Conservation (phyloP, 805 yeast genomes). For the Suhomyces faveliae region DNA sequence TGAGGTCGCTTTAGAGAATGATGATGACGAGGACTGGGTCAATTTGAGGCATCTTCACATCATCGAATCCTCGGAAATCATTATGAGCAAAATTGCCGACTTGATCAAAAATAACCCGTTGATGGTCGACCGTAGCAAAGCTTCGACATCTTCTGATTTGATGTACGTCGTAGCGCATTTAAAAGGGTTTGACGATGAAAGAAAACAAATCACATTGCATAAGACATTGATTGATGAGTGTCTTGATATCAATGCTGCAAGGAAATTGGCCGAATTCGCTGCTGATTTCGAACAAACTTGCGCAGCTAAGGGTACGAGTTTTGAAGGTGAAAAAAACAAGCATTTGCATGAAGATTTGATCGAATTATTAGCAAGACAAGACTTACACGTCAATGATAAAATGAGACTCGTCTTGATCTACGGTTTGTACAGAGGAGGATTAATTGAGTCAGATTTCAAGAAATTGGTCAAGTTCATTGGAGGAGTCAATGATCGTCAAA, state of each 20-base stretch:
- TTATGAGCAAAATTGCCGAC: conserved; percentile 58
- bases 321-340: conserved; percentile 63
- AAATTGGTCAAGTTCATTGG: conserved; percentile 62
- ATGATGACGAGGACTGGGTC: conserved; percentile 73
- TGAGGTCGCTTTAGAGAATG: conserved; percentile 46
- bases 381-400: conserved; percentile 61
- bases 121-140: conserved; percentile 65
- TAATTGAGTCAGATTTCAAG: conserved; percentile 67
- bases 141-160: conserved; percentile 66
- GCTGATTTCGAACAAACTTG: conserved; percentile 86
- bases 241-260: conserved; percentile 54
- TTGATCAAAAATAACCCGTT: conserved; percentile 72
- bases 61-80: conserved; percentile 64
- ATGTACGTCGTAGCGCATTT: conserved; percentile 72
- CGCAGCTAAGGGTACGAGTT: conserved; percentile 66
- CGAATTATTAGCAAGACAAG: conserved; percentile 47
- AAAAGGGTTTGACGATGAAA: conserved; percentile 65
- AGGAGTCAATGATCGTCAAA: conserved; percentile 43
- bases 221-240: conserved; percentile 64
- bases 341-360: conserved; percentile 63
- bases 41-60: conserved; percentile 72
- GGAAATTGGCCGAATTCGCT: conserved; percentile 60
- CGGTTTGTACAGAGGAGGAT: conserved; percentile 78
- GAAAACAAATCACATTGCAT: conserved; percentile 59
- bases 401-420: conserved; percentile 73